Evolutionary conservation across 1,284 basidiomycete genomes (phyloP), one percentile per base, ranked within the genome.

Genomic region (Ganoderma meredithae): DNA sequence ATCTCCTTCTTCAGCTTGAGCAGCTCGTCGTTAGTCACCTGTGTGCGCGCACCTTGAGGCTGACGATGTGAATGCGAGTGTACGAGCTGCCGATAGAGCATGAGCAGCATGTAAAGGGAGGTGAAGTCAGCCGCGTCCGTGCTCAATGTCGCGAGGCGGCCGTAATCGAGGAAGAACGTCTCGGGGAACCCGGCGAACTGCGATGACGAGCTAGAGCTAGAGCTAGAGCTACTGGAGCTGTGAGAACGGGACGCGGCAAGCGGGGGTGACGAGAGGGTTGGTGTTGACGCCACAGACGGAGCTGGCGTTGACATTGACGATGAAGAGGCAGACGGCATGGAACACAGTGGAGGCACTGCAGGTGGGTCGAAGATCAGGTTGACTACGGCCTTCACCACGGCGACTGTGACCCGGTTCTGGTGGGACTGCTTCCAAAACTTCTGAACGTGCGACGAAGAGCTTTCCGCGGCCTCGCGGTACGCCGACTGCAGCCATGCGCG

Each of bases 101-200:
- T 83, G 43, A 95, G 82, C 73, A 95, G 87, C 88, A 95, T 91
- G 81, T 92, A 93, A 63, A 95, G 82, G 52, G 91, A 88, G 15
- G 89, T 89, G 60, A 92, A 83, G 76, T 97, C 95, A 55, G 90
- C 86, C 0, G 90, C 89, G 69, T 97, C 95, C 64, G 87, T 83
- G 74, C 88, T 87, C 72, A 95, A 87, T 44, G 87, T 85, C 62
- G 86, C 82, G 40, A 98, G 83, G 33, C 96, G 89, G 58, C 88
- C 83, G 64, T 88, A 88, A 81, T 97, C 96, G 72, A 97, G 90
- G 78, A 93, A 92, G 41, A 94, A 84, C 3, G 94, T 94, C 82
- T 97, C 96, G 25, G 95, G 95, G 77, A 89, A 88, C 64, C 80
- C 81, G 62, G 84, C 79, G 75, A 77, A 71, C 63, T 67, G 60